Base-by-base conservation (phyloP, 2,329 filamentous ascomycete genomes). In the Aspergillus ochraceoroseus region DNA sequence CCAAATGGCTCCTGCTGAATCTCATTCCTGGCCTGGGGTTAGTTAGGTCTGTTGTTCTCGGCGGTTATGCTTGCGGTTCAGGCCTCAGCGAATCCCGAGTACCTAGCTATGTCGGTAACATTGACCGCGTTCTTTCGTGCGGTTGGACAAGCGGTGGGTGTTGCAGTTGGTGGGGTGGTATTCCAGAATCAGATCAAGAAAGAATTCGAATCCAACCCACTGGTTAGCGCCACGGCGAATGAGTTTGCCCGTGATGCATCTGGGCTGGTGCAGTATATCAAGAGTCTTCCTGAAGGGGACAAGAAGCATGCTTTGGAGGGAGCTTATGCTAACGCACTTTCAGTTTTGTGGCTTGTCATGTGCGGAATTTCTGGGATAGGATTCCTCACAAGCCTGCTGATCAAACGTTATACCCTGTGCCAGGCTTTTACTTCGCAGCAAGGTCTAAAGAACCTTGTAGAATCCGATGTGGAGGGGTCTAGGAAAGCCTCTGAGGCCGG, bases 1-100 rank as follows among this genome's bases (percentile, higher is more conserved):
- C 43, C 1, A 44, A 40, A 2, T 63, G 56, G 57, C 54, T 55
- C 2, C 44, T 54, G 12, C 59, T 57, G 34, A 54, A 65, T 36
- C 18, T 62, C 3, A 41, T 65, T n/a, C 22, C 38, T 5, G 49
- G 44, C 5, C 17, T 50, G 2, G 62, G 62, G 1, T 25, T 43
- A 61, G 1, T 25, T 43, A 1, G 63, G 63, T 1, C 18, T 58
- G 9, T 33, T 53, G 19, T 44, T 63, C n/a, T 45, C 52, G 9
- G 47, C 48, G 1, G 33, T 55, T 0, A 41, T 64, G 1, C 58
- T 60, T 3, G 50, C 61, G 2, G 44, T 64, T 5, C 58, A 57
- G 38, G 61, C 60, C 7, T 36, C 39, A 7, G 39, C 31, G 18
- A 23, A 33, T 17, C 18, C 31, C 5, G 31, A 23, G 4, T 33